These are phyloP conservation scores for Candida sojae DNA, from an alignment of 1,139 yeast genomes.

Conservation along the genomic window DNA sequence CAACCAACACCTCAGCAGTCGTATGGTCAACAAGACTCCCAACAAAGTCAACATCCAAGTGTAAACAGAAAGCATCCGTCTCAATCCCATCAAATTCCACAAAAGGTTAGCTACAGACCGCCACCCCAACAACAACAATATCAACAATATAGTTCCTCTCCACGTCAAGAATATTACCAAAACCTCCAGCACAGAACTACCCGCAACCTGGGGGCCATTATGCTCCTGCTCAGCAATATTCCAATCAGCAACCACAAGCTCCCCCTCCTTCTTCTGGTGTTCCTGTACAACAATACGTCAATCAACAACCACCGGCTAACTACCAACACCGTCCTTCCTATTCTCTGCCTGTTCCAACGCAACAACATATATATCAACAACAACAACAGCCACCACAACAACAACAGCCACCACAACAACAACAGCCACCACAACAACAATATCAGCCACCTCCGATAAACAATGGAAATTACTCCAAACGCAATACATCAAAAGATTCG, in stretches of 20 bases:
- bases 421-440: conserved; percentile 13
- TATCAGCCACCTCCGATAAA: conserved; percentile 5
- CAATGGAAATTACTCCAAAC: conserved; percentile 3
- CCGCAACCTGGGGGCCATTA: conserved; percentile 15
- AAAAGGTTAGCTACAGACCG: conserved; percentile 9
- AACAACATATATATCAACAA: conserved; percentile 15
- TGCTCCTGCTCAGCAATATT: background rate
- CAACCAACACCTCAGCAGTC: conserved; percentile 53
- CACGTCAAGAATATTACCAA: conserved; percentile 6
- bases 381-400: conserved; percentile 7
- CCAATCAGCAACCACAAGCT: conserved; percentile 10
- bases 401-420: conserved; percentile 3
- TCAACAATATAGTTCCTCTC: conserved; percentile 2
- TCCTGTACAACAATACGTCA: conserved; percentile 15
- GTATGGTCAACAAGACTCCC: conserved; percentile 20
- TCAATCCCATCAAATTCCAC: conserved; percentile 12
- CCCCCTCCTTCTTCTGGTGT: conserved; percentile 10
- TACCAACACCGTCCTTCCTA: conserved; percentile 17
- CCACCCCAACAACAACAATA: conserved; percentile 11
- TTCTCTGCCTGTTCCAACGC: conserved; percentile 16
- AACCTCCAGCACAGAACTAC: conserved; percentile 13
- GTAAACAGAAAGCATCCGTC: conserved; percentile 17
- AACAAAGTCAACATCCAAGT: conserved; percentile 6
- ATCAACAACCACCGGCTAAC: conserved; percentile 15
- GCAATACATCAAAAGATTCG: background rate